phyloP scores from a whole-genome alignment of 1,139 yeast species.

The Pichia kudriavzevii region DNA sequence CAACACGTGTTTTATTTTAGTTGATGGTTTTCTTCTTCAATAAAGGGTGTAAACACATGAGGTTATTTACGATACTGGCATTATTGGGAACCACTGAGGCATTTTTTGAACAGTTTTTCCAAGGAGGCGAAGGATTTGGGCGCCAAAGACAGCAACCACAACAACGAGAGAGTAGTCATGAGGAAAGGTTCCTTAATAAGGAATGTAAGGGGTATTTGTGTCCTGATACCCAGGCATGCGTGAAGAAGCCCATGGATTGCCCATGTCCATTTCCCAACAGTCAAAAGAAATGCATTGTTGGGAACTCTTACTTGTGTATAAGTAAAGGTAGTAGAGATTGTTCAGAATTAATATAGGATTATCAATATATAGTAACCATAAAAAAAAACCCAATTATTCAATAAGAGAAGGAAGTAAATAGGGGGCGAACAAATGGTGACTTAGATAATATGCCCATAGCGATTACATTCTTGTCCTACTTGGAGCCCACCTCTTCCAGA shows the following conservation, averaged over 20 bases:
- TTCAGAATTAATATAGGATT: conserved; percentile 28
- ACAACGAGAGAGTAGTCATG: conserved; percentile 24
- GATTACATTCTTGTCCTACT: conserved; percentile 62
- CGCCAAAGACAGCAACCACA: conserved; percentile 33
- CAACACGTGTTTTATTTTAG: too few species aligned
- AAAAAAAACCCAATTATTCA: too few species aligned
- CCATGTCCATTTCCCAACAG: conserved; percentile 88
- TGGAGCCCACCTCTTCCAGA: conserved; percentile 78
- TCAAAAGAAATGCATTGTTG: conserved; percentile 66
- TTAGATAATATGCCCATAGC: too few species aligned
- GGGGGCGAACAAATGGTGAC: too few species aligned
- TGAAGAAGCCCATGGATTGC: conserved; percentile 57
- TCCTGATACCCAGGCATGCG: conserved; percentile 77
- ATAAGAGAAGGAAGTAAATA: too few species aligned
- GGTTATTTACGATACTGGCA: too few species aligned
- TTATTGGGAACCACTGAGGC: too few species aligned
- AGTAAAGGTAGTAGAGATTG: conserved; percentile 64
- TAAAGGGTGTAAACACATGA: too few species aligned
- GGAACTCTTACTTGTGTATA: conserved; percentile 58
- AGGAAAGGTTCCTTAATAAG: conserved; percentile 24
- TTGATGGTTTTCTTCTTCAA: too few species aligned
- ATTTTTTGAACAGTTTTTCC: conserved; percentile 17
- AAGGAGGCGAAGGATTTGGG: conserved; percentile 28
- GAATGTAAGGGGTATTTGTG: conserved; percentile 71
- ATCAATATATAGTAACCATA: neutral